A percentile compares a stretch with the other conserved stretches of the same genome.
phyloP scores from a whole-genome alignment of 305 asterid species.

The Fraxinus angustifolia region DNA sequence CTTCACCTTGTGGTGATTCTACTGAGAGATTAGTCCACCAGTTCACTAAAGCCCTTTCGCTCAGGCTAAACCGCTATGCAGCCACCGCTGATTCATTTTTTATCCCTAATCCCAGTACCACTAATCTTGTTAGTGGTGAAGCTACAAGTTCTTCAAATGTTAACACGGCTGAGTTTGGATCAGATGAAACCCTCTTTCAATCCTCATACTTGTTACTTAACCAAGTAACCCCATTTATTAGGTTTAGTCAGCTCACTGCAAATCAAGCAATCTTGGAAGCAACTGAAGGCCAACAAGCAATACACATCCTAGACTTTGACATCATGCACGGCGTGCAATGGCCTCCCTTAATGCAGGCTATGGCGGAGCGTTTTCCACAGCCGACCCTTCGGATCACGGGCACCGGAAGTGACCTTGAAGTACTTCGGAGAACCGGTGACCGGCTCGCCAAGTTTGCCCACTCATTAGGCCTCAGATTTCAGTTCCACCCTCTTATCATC shows the following conservation, averaged over 20 bases:
- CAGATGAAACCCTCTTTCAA: constrained; percentile 44
- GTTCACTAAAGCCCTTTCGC: constrained; percentile 68
- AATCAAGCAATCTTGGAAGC: constrained; percentile 89
- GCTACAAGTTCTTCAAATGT: neutral
- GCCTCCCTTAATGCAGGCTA: constrained; percentile 96
- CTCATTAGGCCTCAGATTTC: constrained; percentile 70
- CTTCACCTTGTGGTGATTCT: constrained; percentile 79
- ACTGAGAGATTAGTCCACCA: constrained; percentile 79
- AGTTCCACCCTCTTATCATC: constrained; percentile 63
- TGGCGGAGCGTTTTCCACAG: constrained; percentile 64
- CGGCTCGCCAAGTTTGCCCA: constrained; percentile 77
- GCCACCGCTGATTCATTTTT: constrained; percentile 18
- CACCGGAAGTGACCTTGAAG: constrained; percentile 62
- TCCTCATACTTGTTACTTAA: constrained; percentile 72
- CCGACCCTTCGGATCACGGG: constrained; percentile 84
- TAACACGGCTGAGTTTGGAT: neutral
- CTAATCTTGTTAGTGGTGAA: neutral
- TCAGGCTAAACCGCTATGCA: constrained; percentile 48
- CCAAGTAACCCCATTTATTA: constrained; percentile 73
- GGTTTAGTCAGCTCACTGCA: constrained; percentile 83
- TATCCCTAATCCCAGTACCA: constrained; percentile 1
- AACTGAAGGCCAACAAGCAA: constrained; percentile 49
- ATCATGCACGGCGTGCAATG: constrained; percentile 97
- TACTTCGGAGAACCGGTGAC: constrained; percentile 77
- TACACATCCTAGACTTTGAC: constrained; percentile 88